phyloP scores from a whole-genome alignment of 73 alveolate species.

The Tetrahymena borealis region DNA sequence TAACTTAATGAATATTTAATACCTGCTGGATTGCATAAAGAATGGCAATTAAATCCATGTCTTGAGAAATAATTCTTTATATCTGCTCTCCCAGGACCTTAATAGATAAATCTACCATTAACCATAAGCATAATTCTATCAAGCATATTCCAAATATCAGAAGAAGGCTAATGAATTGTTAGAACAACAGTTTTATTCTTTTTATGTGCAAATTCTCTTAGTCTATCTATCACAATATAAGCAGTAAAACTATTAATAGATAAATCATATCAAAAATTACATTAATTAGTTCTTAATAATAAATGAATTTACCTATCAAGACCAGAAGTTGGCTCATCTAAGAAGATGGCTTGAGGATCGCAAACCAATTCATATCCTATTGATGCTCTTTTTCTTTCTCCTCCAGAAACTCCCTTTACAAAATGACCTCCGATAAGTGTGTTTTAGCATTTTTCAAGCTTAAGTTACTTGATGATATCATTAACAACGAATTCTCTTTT shows the following conservation, averaged over 20 bases:
- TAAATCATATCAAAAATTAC: no score
- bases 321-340: conserved; percentile 31
- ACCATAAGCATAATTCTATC: conserved; percentile 48
- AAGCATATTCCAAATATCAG: conserved; percentile 46
- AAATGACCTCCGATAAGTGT: conserved; percentile 34
- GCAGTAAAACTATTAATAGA: background rate
- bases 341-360: conserved; percentile 13
- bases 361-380: conserved; percentile 39
- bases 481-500: conserved; percentile 28
- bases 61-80: conserved; percentile 8
- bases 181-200: conserved; percentile 54
- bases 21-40: conserved; percentile 37
- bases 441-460: conserved; percentile 30
- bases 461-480: conserved; percentile 3
- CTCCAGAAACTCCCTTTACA: conserved; percentile 32
- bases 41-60: conserved; percentile 34
- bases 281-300: background rate
- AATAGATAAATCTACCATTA: conserved; percentile 50
- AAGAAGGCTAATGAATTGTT: conserved; percentile 62
- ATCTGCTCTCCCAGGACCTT: conserved; percentile 11
- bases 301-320: background rate
- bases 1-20: background rate
- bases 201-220: conserved; percentile 13
- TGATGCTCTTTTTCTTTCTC: conserved; percentile 43
- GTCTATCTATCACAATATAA: background rate